These are phyloP conservation scores for Colletotrichum kahawae DNA, from an alignment of 2,329 filamentous ascomycete genomes.

Conservation along the genomic window DNA sequence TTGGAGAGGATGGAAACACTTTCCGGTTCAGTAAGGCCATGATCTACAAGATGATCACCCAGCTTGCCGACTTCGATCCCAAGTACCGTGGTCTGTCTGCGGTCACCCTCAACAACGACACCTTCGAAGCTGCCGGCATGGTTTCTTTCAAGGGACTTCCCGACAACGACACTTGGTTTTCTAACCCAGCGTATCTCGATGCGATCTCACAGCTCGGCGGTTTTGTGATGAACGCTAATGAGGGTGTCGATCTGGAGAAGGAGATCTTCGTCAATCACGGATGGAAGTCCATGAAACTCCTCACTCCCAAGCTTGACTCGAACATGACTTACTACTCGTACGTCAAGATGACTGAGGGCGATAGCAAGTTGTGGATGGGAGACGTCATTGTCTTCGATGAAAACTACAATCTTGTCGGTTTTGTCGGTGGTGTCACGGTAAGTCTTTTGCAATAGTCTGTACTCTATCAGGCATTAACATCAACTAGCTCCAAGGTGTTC, in stretches of 20 bases:
- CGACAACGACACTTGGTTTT: background rate
- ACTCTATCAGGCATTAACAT: rapidly evolving
- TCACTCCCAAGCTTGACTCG: slow-evolving; percentile 48
- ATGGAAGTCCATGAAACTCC: slow-evolving; percentile 55
- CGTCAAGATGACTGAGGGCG: background rate
- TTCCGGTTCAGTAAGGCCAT: slow-evolving; percentile 76
- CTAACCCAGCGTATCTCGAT: background rate
- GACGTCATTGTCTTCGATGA: background rate
- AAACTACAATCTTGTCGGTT: background rate
- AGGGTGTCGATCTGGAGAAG: slow-evolving; percentile 58
- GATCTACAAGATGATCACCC: slow-evolving; percentile 73
- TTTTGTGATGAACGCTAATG: slow-evolving; percentile 65
- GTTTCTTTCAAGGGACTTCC: background rate
- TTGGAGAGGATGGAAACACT: slow-evolving; percentile 54
- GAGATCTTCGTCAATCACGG: slow-evolving; percentile 64
- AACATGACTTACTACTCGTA: slow-evolving; percentile 42
- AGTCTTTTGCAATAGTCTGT: rapidly evolving
- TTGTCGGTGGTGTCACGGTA: background rate
- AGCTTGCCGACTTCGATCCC: slow-evolving; percentile 59
- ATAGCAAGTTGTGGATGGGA: background rate
- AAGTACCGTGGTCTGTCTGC: slow-evolving; percentile 60
- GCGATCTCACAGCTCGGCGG: slow-evolving; percentile 32
- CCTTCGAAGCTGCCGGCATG: background rate
- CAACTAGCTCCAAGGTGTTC: slow-evolving; percentile 65
- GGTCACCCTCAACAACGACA: background rate